Evolutionary conservation across 2,329 filamentous ascomycete species (phyloP).

Genomic region (Cadophora gregata): DNA sequence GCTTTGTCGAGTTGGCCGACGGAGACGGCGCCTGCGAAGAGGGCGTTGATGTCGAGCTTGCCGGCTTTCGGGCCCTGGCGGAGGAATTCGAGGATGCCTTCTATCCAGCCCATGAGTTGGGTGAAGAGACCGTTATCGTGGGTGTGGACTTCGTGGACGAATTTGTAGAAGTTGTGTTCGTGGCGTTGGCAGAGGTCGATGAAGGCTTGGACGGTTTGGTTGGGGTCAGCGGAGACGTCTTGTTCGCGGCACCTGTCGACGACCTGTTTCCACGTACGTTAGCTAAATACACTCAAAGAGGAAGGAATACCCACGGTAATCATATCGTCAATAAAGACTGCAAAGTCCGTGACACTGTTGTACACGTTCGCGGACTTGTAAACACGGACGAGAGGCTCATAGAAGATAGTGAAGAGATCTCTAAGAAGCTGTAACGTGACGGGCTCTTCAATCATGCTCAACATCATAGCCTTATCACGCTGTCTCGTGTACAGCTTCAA

Average conservation of each 20-base stretch:
- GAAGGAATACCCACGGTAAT: conserved; percentile 66
- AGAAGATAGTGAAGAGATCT: conserved; percentile 98
- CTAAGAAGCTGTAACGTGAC: conserved; percentile 96
- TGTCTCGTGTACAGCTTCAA: conserved; percentile 91
- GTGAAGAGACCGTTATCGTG: conserved; percentile 97
- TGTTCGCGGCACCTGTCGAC: conserved; percentile 70
- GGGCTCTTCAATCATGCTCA: conserved; percentile 91
- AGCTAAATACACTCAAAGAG: not conserved
- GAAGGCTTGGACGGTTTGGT: conserved; percentile 97
- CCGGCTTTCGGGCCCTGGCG: conserved; percentile 85
- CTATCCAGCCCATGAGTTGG: conserved; percentile 95
- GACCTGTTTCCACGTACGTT: conserved; percentile 51
- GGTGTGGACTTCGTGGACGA: conserved; percentile 95
- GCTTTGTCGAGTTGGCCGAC: conserved; percentile 71
- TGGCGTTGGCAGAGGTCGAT: conserved; percentile 96
- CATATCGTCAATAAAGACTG: conserved; percentile 89
- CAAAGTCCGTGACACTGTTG: conserved; percentile 95
- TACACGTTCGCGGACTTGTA: conserved; percentile 99
- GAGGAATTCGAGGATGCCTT: conserved; percentile 92
- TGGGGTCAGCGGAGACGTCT: conserved; percentile 92
- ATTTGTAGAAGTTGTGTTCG: conserved; percentile 98
- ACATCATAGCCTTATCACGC: conserved; percentile 97
- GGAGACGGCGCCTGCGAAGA: conserved; percentile 82
- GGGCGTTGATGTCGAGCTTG: conserved; percentile 90
- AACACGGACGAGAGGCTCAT: conserved; percentile 93